These are phyloP conservation scores for Trametes cinnabarina DNA, from an alignment of 768 basidiomycete genomes.

Conservation along the genomic window DNA sequence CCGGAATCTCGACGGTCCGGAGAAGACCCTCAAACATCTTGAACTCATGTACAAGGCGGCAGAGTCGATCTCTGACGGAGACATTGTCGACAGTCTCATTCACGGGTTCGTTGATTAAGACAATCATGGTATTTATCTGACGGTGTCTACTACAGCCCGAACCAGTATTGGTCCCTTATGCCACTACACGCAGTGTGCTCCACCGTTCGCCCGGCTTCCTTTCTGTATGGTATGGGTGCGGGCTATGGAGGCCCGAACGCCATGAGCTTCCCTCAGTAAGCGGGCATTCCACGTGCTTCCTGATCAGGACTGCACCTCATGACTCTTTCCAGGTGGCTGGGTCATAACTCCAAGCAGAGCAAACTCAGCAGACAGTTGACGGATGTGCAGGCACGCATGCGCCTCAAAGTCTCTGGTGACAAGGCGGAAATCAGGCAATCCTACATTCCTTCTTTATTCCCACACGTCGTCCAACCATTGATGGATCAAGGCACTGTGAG, in stretches of 20 bases:
- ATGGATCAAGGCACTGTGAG: slow-evolving; percentile 71
- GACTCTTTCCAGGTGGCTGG: slow-evolving; percentile 73
- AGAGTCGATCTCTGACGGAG: slow-evolving; percentile 91
- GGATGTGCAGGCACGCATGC: slow-evolving; percentile 95
- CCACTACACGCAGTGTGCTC: slow-evolving; percentile 92
- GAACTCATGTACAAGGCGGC: slow-evolving; percentile 85
- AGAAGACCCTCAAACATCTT: slow-evolving; percentile 67
- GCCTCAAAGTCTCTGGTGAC: slow-evolving; percentile 89
- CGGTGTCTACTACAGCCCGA: slow-evolving; percentile 50
- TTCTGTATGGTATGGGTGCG: slow-evolving; percentile 69
- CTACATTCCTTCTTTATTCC: slow-evolving; percentile 87
- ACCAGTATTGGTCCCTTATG: slow-evolving; percentile 96
- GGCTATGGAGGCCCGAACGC: slow-evolving; percentile 65
- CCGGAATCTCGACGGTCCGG: slow-evolving; percentile 58
- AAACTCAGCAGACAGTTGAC: slow-evolving; percentile 78
- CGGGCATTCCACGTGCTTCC: not conserved
- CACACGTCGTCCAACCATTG: slow-evolving; percentile 77
- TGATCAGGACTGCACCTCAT: not conserved
- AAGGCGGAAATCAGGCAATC: slow-evolving; percentile 86
- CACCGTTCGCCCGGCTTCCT: slow-evolving; percentile 83
- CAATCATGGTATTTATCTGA: not conserved
- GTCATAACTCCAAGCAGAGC: slow-evolving; percentile 91
- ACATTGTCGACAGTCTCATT: slow-evolving; percentile 89
- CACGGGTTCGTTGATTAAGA: slow-evolving; percentile 63
- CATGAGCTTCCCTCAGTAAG: slow-evolving; percentile 83